Evolutionary conservation across 495 filamentous ascomycete species (phyloP), one percentile per base, ranked within the genome.

Genomic region (Friedmanniomyces endolithicus): DNA sequence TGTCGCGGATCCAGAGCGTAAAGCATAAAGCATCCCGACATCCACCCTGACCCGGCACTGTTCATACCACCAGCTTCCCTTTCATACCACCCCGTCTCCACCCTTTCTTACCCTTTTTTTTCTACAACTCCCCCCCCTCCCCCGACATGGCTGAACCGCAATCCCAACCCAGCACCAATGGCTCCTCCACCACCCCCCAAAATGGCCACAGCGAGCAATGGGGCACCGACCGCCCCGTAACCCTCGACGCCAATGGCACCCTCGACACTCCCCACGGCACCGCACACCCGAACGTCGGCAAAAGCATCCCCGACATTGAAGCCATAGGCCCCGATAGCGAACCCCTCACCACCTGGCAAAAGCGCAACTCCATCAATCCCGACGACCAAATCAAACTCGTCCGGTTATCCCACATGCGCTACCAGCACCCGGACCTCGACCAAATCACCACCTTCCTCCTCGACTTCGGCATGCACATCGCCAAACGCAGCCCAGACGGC

Each of bases 351-450:
- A 43, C 53, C 52, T 76, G 74, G 74, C 69, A 67, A 29, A 50
- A 69, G 27, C 50, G 56, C 48, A 64, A 62, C 33, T 55, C 53
- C 23, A 72, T 75, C 49, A 60, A 74, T 34, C 56, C 57, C 6
- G 55, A 62, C 7, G 54, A 60, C 12, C 73, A 73, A 43, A 67
- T 77, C 46, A 67, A 65, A 19, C 47, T 77, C 8, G 67, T 67
- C 0, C 69, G 70, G 51, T 49, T 76, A 8, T 57, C 68, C 11
- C 75, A 77, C 50, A 75, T 76, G 71, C 66, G 74, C 1, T 77
- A 77, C 57, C 74, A 76, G 41, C 74, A 76, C 55, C 70, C 73
- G 0, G 67, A 77, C 52, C 61, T 76, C 7, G 59, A 67, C 0
- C 55, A 70, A 40, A 75, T 75, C 25, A 72, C 69, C 1, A 63